Conservation (phyloP, 371 early-diverging fungal species). For the Mortierella sp. region DNA sequence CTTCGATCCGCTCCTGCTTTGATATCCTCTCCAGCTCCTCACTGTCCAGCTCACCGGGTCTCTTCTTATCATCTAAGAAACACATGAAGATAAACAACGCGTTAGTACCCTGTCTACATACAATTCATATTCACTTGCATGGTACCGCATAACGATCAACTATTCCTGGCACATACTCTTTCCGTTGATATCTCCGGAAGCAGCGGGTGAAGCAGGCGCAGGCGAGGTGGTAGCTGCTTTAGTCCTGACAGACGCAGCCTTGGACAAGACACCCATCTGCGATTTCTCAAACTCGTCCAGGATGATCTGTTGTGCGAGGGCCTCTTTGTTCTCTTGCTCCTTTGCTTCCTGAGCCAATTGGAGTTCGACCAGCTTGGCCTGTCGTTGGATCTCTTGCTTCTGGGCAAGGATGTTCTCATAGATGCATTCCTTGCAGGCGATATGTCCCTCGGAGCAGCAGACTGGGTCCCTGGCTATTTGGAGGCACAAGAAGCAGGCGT, state of each 20-base stretch:
- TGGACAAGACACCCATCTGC: slow-evolving; percentile 71
- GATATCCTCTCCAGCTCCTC: slow-evolving; percentile 64
- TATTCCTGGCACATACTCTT: slow-evolving; percentile 7
- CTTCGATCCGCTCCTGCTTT: slow-evolving; percentile 61
- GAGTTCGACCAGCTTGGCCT: slow-evolving; percentile 58
- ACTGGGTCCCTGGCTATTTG: slow-evolving; percentile 88
- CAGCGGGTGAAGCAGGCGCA: slow-evolving; percentile 9
- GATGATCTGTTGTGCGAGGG: slow-evolving; percentile 59
- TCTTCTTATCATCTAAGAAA: slow-evolving; percentile 50
- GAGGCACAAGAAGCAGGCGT: slow-evolving; percentile 94
- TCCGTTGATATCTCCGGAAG: neutral
- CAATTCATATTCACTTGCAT: too few relatives aligned
- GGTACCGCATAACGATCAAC: too few relatives aligned
- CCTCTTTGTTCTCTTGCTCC: slow-evolving; percentile 60
- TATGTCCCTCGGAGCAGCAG: slow-evolving; percentile 84
- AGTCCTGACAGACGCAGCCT: slow-evolving; percentile 28
- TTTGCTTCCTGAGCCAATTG: slow-evolving; percentile 57
- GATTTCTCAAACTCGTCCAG: slow-evolving; percentile 75
- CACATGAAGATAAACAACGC: neutral
- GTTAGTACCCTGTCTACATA: too few relatives aligned
- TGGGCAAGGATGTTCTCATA: slow-evolving; percentile 90
- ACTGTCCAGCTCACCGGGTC: slow-evolving; percentile 60
- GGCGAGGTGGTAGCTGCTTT: slow-evolving; percentile 7
- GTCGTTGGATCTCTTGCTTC: slow-evolving; percentile 81
- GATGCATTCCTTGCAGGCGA: slow-evolving; percentile 93